phyloP scores from a whole-genome alignment of 2,329 filamentous ascomycete species.

The Elsinoe batatas region DNA sequence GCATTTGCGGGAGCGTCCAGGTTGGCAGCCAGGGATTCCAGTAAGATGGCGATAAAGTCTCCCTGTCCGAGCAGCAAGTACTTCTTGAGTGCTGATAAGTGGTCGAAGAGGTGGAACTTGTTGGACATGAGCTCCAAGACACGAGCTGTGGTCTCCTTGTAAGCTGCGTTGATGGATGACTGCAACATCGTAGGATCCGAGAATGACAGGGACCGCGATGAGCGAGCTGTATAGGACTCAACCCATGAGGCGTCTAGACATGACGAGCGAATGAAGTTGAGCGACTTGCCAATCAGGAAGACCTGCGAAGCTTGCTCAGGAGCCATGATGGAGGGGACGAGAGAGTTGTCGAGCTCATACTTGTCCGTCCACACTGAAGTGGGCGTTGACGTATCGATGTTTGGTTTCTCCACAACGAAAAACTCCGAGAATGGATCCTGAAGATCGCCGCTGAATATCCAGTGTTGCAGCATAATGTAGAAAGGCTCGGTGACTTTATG shows the following conservation, averaged over 20 bases:
- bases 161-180: slow-evolving; percentile 89
- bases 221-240: slow-evolving; percentile 83
- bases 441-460: slow-evolving; percentile 97
- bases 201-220: slow-evolving; percentile 84
- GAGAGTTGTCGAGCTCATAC: slow-evolving; percentile 72
- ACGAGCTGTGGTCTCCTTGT: slow-evolving; percentile 95
- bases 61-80: slow-evolving; percentile 92
- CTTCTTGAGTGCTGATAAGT: slow-evolving; percentile 82
- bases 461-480: slow-evolving; percentile 88
- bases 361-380: slow-evolving; percentile 98
- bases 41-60: slow-evolving; percentile 91
- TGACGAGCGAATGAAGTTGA: slow-evolving; percentile 96
- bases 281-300: slow-evolving; percentile 91
- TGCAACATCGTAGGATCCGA: slow-evolving; percentile 88
- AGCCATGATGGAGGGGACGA: slow-evolving; percentile 90
- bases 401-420: slow-evolving; percentile 78
- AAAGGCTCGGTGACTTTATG: slow-evolving; percentile 84
- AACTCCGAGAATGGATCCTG: slow-evolving; percentile 95
- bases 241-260: slow-evolving; percentile 94
- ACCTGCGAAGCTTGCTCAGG: slow-evolving; percentile 92
- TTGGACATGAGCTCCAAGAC: slow-evolving; percentile 87
- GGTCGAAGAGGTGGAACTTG: slow-evolving; percentile 91
- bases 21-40: slow-evolving; percentile 90
- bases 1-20: slow-evolving; percentile 92
- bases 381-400: slow-evolving; percentile 48